Base-by-base conservation (phyloP, 768 basidiomycete genomes). In the Leccinellum albellum region DNA sequence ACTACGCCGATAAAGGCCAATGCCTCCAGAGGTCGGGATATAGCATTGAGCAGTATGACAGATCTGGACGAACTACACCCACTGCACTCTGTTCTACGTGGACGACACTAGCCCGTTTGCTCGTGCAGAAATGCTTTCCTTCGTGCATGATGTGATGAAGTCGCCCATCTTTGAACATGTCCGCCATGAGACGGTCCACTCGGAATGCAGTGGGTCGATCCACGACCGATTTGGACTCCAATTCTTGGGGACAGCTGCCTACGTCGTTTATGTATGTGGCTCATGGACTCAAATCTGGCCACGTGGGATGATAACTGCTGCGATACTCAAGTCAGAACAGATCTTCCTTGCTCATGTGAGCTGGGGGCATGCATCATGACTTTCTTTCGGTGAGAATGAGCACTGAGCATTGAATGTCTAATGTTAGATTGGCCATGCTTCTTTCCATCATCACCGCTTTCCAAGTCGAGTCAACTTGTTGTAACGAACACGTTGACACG, bases 341-440 rank as follows among this genome's bases (percentile, higher is more conserved):
- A 3, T 23, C 2, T 32, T 21, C 44, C 35, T 37, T 58, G 20
- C 13, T 63, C 17, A 51, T 63, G 35, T 35, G 53, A 32, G 40
- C 31, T 65, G 64, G 58, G 57, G 44, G 28, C 24, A 55, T 20
- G 64, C 61, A 23, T 58, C 63, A 45, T 3, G 61, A 9, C 10
- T 13, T 49, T 9, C 32, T 17, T 20, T 42, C 17, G 13, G 24
- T 17, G 12, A 21, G 13, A 37, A n/a, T 13, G 17, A 23, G 4
- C 20, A 13, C 14, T 5, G 46, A n/a, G 9, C 31, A 5, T 20
- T 46, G 21, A 33, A 23, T 9, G 3, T 23, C 13, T n/a, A 47
- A 46, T 14, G 20, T 42, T 17, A 64, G 63, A 54, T 63, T 5
- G 52, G 42, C 51, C 57, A 64, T 29, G 62, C 62, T 26, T 24